Evolutionary conservation across 2,329 filamentous ascomycete genomes (phyloP), one percentile per base, ranked within the genome.

Genomic region (Stylonectria norvegica): DNA sequence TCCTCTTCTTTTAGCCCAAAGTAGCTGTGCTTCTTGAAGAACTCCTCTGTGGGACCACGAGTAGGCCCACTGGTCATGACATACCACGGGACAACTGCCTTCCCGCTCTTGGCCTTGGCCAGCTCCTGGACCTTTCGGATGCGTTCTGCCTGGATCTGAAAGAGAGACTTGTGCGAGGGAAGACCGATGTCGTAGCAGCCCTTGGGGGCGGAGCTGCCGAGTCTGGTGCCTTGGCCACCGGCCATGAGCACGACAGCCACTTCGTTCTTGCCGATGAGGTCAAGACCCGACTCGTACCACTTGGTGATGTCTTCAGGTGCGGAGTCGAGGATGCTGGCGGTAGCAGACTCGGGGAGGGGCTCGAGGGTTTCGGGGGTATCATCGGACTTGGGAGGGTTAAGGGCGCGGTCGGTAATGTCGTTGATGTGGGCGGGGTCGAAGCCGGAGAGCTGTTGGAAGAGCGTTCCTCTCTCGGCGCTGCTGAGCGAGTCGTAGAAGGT

Each of bases 61-160:
- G 93, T 98, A 32, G 93, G 93, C 4, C 93, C 93, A 59, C 89
- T 95, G 58, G 93, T 98, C 93, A 98, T 98, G 67, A 98, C 89
- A 70, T 98, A 98, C 93, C 93, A 98, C 10, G 93, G 93, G 29
- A 97, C 83, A 20, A 85, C 73, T 30, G 81, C 80, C 34, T 71
- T 72, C 45, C 69, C 50, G 12, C 51, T 52, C 62, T 83, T 81
- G 65, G 85, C 81, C 55, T 81, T 76, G 30, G 91, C 90, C 50
- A 97, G 73, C 57, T 82, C 70, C 70, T 97, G 86, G 7, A 95
- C 70, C 72, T 89, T 94, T 58, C 76, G 76, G 61, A 98, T 97
- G 39, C 93, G 78, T 78, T 98, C 90, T 31, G 86, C 93, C 69
- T 98, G 93, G 56, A 98, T 86, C 73, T 97, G 90, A 78, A 98